These are phyloP conservation scores for Blastobotrys serpentis DNA, from an alignment of 1,139 yeast genomes.

Conservation along the genomic window DNA sequence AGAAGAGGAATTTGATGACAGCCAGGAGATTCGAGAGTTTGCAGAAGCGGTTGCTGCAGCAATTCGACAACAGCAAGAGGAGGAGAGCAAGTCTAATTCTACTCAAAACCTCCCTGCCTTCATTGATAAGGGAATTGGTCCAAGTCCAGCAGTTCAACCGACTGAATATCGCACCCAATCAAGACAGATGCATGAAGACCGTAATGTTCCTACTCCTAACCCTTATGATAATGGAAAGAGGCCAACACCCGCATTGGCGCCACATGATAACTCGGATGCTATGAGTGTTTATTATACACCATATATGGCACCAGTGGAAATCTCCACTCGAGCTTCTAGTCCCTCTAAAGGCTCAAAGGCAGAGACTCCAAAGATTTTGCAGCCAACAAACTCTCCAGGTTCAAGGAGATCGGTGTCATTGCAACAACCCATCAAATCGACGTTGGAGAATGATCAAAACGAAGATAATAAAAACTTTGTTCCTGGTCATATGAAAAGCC, in stretches of 20 bases:
- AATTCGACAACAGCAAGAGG: conserved; percentile 5
- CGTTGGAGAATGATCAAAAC: not conserved
- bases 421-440: conserved; percentile 3
- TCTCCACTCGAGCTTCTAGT: conserved; percentile 1
- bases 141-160: not conserved
- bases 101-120: not conserved
- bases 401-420: conserved; percentile 4
- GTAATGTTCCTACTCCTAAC: too few species aligned
- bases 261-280: conserved; percentile 18
- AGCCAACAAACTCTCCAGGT: not conserved
- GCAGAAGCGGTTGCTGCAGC: conserved; percentile 14
- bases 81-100: not conserved
- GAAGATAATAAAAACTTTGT: not conserved
- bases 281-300: conserved; percentile 28
- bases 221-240: not conserved
- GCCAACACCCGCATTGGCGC: conserved; percentile 1
- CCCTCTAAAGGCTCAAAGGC: not conserved
- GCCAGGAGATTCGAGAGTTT: conserved; percentile 5
- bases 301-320: conserved; percentile 13
- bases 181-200: not conserved
- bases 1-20: not conserved
- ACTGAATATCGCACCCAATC: not conserved
- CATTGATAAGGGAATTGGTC: conserved; percentile 7
- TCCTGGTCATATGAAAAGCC: conserved; percentile 5
- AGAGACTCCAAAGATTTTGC: conserved; percentile 2